Conservation (phyloP, 768 basidiomycete genomes). For the Trametes meyenii region DNA sequence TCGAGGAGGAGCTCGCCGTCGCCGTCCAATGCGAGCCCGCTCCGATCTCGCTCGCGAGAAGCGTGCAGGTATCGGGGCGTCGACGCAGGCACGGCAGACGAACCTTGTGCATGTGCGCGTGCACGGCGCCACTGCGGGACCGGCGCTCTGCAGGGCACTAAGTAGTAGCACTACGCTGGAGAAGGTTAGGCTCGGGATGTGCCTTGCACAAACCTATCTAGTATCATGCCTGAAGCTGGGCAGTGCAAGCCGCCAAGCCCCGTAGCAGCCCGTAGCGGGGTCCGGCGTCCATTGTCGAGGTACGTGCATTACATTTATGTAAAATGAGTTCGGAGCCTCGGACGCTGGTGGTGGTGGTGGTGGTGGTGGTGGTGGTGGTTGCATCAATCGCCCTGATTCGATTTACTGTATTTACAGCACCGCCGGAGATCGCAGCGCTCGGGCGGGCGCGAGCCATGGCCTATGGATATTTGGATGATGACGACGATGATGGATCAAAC, state of each 20-base stretch:
- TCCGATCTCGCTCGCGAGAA: constrained; percentile 20
- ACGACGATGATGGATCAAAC: too few relatives aligned
- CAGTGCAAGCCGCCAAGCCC: too few relatives aligned
- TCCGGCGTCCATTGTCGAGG: too few relatives aligned
- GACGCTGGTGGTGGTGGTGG: background rate
- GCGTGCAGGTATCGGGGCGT: background rate
- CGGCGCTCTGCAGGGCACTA: background rate
- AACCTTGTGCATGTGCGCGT: background rate
- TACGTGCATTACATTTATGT: too few relatives aligned
- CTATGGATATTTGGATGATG: too few relatives aligned
- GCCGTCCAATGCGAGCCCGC: background rate
- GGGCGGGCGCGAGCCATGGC: background rate
- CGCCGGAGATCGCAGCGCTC: constrained; percentile 4
- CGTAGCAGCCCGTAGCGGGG: too few relatives aligned
- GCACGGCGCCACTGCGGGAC: constrained; percentile 5
- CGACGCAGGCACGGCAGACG: too few relatives aligned
- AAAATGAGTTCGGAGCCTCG: too few relatives aligned
- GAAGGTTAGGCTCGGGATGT: constrained; percentile 13
- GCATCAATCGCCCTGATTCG: constrained; percentile 1
- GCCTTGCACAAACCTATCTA: too few relatives aligned
- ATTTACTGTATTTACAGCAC: constrained; percentile 1
- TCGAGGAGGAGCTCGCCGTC: too few relatives aligned
- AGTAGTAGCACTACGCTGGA: background rate
- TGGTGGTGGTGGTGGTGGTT: background rate
- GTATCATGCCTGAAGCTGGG: too few relatives aligned